Conservation (phyloP, 164 flowering plant species). For the Aristolochia contorta region DNA sequence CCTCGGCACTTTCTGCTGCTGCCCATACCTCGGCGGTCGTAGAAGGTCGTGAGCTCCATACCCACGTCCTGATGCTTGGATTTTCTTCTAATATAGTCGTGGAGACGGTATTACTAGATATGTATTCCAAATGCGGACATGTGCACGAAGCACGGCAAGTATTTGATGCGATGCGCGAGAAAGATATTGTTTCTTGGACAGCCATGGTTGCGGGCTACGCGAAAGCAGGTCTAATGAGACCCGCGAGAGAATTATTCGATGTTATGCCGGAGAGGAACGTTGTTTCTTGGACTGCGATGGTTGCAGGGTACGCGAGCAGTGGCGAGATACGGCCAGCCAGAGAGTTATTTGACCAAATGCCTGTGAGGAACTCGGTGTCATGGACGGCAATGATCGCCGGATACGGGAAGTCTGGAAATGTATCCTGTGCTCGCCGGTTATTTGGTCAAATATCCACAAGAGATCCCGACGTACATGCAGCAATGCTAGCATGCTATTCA, state of each 20-base stretch:
- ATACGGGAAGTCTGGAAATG: slow-evolving; percentile 34
- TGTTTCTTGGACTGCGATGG: slow-evolving; percentile 42
- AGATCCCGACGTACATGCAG: slow-evolving; percentile 29
- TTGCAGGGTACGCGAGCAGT: slow-evolving; percentile 33
- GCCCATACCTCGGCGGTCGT: slow-evolving; percentile 2
- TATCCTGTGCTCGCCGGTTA: slow-evolving; percentile 15
- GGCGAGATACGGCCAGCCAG: slow-evolving; percentile 28
- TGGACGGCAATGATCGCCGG: slow-evolving; percentile 50
- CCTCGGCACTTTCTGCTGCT: slow-evolving; percentile 5
- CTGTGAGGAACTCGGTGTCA: slow-evolving; percentile 22
- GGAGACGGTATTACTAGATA: slow-evolving; percentile 29
- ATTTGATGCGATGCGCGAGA: slow-evolving; percentile 24
- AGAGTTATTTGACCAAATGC: slow-evolving; percentile 33
- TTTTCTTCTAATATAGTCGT: slow-evolving; percentile 21
- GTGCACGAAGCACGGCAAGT: slow-evolving; percentile 18
- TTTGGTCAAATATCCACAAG: slow-evolving; percentile 19
- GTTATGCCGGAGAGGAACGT: slow-evolving; percentile 24
- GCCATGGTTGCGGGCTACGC: slow-evolving; percentile 31
- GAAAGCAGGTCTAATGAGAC: slow-evolving; percentile 27
- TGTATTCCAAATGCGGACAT: slow-evolving; percentile 15
- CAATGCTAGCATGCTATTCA: slow-evolving; percentile 35
- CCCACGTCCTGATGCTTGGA: slow-evolving; percentile 11
- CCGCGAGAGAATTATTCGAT: slow-evolving; percentile 23
- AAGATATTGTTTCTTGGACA: slow-evolving; percentile 40
- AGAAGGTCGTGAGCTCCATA: slow-evolving; percentile 6